Evolutionary conservation across 2,329 filamentous ascomycete genomes (phyloP), one percentile per base, ranked within the genome.

Genomic region (Pezicula neosporulosa): DNA sequence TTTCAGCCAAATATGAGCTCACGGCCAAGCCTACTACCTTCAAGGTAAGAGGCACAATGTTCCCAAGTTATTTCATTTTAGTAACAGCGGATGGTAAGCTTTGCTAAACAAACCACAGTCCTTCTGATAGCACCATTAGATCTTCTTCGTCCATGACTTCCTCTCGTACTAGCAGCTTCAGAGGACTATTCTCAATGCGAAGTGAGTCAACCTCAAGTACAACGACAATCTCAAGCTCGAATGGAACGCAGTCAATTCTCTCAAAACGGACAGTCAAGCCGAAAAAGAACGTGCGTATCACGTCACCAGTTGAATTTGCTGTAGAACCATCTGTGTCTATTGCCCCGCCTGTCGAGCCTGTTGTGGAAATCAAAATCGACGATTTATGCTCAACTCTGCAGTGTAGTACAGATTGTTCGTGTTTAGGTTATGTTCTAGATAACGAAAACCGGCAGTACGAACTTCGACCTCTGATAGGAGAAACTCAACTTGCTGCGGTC

Each of bases 341-440:
- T 35, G n/a, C 39, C n/a, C 19, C 9, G 19, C 7, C 10, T 18
- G 12, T 5, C 16, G 19, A 15, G 4, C 24, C 30, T 21, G 24
- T 19, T 15, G 24, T 27, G 15, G 13, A 28, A 13, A 15, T 49
- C n/a, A 45, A 50, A 30, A 61, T 61, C 16, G 41, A 56, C 8
- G 52, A 58, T 46, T 37, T 61, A 3, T 61, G 59, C 30, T 54
- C 51, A n/a, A 16, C 50, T 8, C 13, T 61, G 21, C 27, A 27
- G 21, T 28, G 16, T 21, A 36, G n/a, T 4, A 37, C 21, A 28
- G 36, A 21, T 27, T 19, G 36, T 6, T 16, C 46, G 4, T 49
- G 53, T 27, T 47, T 60, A 4, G 57, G 57, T 5, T 61, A 57
- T 47, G 44, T 61, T 4, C 33, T 43, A 2, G 57, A 56, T 41